phyloP scores from a whole-genome alignment of 2,329 filamentous ascomycete genomes.

The Sporothrix mexicana region DNA sequence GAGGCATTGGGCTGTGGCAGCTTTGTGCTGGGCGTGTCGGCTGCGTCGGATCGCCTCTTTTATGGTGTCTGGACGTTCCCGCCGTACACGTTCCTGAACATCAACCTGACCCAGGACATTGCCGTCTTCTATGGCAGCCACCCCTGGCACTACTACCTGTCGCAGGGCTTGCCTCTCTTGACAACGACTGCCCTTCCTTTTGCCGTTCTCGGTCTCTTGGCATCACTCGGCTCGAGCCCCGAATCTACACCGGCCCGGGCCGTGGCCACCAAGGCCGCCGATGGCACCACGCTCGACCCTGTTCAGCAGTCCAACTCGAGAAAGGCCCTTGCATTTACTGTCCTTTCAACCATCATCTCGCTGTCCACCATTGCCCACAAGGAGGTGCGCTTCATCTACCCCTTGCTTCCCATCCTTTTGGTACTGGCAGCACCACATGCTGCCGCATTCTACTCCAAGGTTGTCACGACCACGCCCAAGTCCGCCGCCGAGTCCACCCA shows the following conservation, averaged over 20 bases:
- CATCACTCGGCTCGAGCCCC: conserved; percentile 44
- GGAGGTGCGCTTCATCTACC: conserved; percentile 96
- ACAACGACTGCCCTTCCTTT: conserved; percentile 86
- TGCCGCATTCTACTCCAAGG: conserved; percentile 66
- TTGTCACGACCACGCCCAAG: conserved; percentile 28
- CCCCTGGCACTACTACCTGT: conserved; percentile 89
- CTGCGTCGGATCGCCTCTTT: conserved; percentile 74
- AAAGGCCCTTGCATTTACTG: conserved; percentile 62
- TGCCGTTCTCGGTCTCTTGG: conserved; percentile 67
- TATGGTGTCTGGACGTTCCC: conserved; percentile 90
- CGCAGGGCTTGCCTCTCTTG: conserved; percentile 86
- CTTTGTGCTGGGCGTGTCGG: conserved; percentile 66
- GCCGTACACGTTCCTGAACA: conserved; percentile 82
- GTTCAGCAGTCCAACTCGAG: conserved; percentile 51
- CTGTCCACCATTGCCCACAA: conserved; percentile 90
- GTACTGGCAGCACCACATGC: conserved; percentile 74
- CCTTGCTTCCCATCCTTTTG: conserved; percentile 84
- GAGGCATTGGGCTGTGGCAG: conserved; percentile 70
- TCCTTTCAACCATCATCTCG: conserved; percentile 63
- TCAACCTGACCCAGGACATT: conserved; percentile 87
- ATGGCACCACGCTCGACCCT: conserved; percentile 46
- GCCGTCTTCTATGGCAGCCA: conserved; percentile 93
- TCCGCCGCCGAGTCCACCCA: conserved; percentile 38
- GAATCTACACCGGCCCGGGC: neutral
- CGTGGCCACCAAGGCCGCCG: conserved; percentile 23